Evolutionary conservation across 352 stramenopile genomes (phyloP), one percentile per base, ranked within the genome.

Genomic region (Globisporangium uncinulatum): DNA sequence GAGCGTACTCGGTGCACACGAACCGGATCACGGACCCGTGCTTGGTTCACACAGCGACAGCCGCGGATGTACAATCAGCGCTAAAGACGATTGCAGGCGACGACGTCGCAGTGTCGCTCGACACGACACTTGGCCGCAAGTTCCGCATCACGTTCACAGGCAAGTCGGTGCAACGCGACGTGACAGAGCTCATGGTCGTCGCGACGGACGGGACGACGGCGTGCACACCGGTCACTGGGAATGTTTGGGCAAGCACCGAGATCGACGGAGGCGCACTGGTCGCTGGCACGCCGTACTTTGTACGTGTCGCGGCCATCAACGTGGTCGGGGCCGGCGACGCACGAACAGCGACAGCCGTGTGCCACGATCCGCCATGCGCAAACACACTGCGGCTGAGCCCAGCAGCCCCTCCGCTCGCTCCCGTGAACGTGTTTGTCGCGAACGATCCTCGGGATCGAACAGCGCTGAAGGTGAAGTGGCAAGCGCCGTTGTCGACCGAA

Each of bases 141-240:
- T 98, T 95, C 57, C 73, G 82, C 14, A 80, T 98, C 24, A 98
- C 92, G 3, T 98, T 98, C 61, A 77, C 71, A 4, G 91, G 88
- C 0, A 70, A 91, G 47, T 66, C 87, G 31, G 73, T 72, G 15
- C 68, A 56, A 13, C 54, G 53, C 2, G 63, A 72, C 1, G 48
- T 85, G 4, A 68, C 64, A 2, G 71, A 78, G 51, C 63, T 95
- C 0, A 49, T 77, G 45, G 59, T 87, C 3, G 61, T 74, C 6
- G 70, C 79, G 11, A 61, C 49, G 0, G 85, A 95, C 44, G 81
- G 71, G 0, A 88, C 83, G 0, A 74, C 66, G 10, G 73, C 73
- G 0, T 95, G 85, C 29, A 68, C 65, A 0, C 54, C 60, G 17
- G 47, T 93, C 13, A 61, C 63, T 14, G 79, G 79, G 3, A 85